A percentile compares a stretch with the other conserved stretches of the same genome.
phyloP scores from a whole-genome alignment of 305 asterid species.

The Solanum hybrid region DNA sequence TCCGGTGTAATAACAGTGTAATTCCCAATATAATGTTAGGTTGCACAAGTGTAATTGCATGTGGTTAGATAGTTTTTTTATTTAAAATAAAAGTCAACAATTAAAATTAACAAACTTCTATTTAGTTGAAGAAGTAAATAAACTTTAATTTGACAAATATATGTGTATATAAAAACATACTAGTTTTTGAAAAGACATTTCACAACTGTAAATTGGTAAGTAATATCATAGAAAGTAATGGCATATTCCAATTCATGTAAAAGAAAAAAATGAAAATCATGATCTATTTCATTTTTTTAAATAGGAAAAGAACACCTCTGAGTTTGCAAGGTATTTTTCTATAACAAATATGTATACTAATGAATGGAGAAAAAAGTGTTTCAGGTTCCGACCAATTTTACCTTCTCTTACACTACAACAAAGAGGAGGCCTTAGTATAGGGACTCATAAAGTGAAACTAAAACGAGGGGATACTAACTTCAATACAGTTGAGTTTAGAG shows the following conservation, averaged over 20 bases:
- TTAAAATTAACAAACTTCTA: not conserved
- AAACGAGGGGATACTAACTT: not conserved
- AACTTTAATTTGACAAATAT: not conserved
- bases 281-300: not conserved
- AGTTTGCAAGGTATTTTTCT: not conserved
- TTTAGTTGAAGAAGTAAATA: not conserved
- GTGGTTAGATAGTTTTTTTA: not conserved
- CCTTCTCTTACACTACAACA: not conserved
- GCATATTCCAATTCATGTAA: not conserved
- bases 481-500: not conserved
- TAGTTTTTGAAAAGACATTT: not conserved
- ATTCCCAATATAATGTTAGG: not conserved
- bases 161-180: not conserved
- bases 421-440: not conserved
- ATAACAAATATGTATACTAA: not conserved
- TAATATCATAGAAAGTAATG: not conserved
- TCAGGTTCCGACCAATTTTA: not conserved
- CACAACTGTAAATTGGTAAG: not conserved
- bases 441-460: not conserved
- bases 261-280: not conserved
- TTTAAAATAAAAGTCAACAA: not conserved
- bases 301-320: not conserved
- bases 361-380: not conserved
- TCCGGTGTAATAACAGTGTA: not conserved
- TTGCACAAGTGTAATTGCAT: not conserved